phyloP scores from a whole-genome alignment of 352 stramenopile species.

The Globisporangium acanthophoron region DNA sequence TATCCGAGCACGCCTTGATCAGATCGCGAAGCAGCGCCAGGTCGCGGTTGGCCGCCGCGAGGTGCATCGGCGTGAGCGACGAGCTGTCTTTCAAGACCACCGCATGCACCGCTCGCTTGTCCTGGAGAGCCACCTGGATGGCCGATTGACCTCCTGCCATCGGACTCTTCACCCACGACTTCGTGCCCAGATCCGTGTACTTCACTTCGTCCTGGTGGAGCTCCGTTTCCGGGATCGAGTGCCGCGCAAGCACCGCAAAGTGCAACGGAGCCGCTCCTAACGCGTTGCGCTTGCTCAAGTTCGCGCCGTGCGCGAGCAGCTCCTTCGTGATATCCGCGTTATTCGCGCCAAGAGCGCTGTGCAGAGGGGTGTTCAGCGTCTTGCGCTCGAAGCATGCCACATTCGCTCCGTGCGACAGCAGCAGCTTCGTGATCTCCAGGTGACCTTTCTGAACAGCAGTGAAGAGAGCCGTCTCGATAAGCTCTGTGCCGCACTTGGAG shows the following conservation, averaged over 20 bases:
- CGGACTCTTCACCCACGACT: neutral
- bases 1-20: conserved; percentile 28
- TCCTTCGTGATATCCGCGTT: conserved; percentile 28
- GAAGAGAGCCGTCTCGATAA: conserved; percentile 42
- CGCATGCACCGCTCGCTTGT: conserved; percentile 34
- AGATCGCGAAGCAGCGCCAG: conserved; percentile 46
- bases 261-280: conserved; percentile 37
- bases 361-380: conserved; percentile 37
- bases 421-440: conserved; percentile 23
- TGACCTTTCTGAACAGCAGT: conserved; percentile 31
- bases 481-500: conserved; percentile 26
- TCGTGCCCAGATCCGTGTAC: conserved; percentile 27
- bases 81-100: conserved; percentile 38
- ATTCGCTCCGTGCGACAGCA: conserved; percentile 39
- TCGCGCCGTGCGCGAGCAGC: conserved; percentile 42
- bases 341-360: conserved; percentile 39
- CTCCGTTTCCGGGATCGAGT: conserved; percentile 44
- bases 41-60: conserved; percentile 58
- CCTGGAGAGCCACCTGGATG: conserved; percentile 48
- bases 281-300: conserved; percentile 34
- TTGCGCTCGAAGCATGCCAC: conserved; percentile 35
- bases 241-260: conserved; percentile 31
- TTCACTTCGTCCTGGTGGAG: conserved; percentile 47
- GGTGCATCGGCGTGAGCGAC: conserved; percentile 50
- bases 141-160: conserved; percentile 19